Percentiles rank a stretch among this genome's conserved stretches.
phyloP scores from a whole-genome alignment of 2,329 filamentous ascomycete species.

The Colletotrichum sansevieriae region DNA sequence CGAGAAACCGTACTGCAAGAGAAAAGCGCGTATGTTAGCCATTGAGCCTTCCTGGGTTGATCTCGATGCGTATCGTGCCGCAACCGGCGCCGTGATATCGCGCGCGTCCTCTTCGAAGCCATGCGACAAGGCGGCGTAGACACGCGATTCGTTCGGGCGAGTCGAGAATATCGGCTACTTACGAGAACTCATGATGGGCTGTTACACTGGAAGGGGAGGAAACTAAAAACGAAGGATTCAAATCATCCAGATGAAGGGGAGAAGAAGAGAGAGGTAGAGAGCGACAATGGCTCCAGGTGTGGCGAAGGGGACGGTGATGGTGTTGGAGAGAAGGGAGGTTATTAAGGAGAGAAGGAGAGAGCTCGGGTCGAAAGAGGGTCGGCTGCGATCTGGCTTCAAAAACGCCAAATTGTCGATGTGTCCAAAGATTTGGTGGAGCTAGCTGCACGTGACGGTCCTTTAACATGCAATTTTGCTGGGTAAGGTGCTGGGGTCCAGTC shows the following conservation, averaged over 20 bases:
- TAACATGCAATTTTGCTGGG: conserved; percentile 25
- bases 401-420: conserved; percentile 58
- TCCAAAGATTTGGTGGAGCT: conserved; percentile 55
- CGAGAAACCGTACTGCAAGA: conserved; percentile 93
- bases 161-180: conserved; percentile 51
- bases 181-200: conserved; percentile 66
- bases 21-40: conserved; percentile 30
- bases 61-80: background rate
- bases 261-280: conserved; percentile 48
- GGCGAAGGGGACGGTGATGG: conserved; percentile 48
- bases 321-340: conserved; percentile 48
- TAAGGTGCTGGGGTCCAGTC: conserved; percentile 14
- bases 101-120: conserved; percentile 34
- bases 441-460: conserved; percentile 48
- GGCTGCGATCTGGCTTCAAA: conserved; percentile 59
- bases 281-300: conserved; percentile 48
- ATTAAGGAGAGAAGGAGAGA: conserved; percentile 51
- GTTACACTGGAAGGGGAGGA: conserved; percentile 53
- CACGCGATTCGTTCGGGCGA: conserved; percentile 34
- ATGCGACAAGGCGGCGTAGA: conserved; percentile 21
- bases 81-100: conserved; percentile 2
- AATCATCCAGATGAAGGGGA: conserved; percentile 53
- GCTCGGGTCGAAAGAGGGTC: conserved; percentile 45
- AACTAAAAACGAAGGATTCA: conserved; percentile 47
- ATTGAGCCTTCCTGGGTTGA: conserved; percentile 19